Percentiles rank a stretch among this genome's conserved stretches.
These are phyloP conservation scores for Diaporthe eres DNA, from an alignment of 2,329 filamentous ascomycete genomes.

Conservation along the genomic window DNA sequence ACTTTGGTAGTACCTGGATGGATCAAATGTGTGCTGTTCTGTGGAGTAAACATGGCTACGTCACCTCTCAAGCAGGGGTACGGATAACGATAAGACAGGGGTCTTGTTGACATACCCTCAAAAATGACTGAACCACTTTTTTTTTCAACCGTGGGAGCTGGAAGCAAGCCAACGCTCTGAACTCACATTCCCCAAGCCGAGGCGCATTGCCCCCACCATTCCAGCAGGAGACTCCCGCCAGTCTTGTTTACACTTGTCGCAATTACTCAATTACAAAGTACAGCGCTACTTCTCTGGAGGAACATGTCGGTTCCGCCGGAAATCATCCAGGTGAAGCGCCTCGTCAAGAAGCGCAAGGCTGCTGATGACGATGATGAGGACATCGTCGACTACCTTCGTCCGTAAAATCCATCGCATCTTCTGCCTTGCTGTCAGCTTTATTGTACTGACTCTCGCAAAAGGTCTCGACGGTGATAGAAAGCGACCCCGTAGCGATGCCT, in stretches of 20 bases:
- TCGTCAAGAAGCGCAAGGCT: conserved; percentile 61
- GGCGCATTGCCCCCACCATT: conserved; percentile 23
- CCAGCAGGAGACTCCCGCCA: neutral
- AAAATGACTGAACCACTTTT: conserved; percentile 16
- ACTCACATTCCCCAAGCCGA: conserved; percentile 10
- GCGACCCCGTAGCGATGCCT: conserved; percentile 65
- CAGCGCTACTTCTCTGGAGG: conserved; percentile 11
- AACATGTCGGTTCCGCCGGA: conserved; percentile 71
- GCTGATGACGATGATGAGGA: conserved; percentile 66
- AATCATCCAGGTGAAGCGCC: conserved; percentile 69
- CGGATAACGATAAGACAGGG: conserved; percentile 32
- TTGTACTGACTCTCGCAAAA: conserved; percentile 45
- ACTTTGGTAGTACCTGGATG: conserved; percentile 2
- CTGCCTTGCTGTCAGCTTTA: conserved; percentile 31
- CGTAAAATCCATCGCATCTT: conserved; percentile 46
- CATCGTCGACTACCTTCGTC: conserved; percentile 70
- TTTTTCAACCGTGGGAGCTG: neutral
- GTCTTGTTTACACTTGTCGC: neutral
- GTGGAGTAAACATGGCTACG: conserved; percentile 32
- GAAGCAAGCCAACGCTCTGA: neutral
- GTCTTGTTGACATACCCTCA: conserved; percentile 15
- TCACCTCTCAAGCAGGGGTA: conserved; percentile 22
- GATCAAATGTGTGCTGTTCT: conserved; percentile 24
- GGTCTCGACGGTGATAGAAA: conserved; percentile 68
- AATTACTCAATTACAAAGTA: too few species aligned